phyloP scores from a whole-genome alignment of 306 rosid species.

The Chamaecrista fasciculata region DNA sequence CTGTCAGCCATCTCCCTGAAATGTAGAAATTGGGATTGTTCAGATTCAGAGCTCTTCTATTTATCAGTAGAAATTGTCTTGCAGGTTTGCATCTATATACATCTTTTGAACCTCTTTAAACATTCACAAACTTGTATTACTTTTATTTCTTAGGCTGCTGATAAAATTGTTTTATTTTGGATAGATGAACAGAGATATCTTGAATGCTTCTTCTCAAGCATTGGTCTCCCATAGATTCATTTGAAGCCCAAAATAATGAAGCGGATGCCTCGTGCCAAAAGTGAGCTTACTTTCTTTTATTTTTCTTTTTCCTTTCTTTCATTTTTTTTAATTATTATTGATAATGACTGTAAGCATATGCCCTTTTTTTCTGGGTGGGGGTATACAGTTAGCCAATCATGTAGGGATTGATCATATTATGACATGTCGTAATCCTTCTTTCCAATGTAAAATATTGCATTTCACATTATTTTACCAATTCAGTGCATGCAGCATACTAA shows the following conservation, averaged over 20 bases:
- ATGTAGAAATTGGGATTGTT: conserved; percentile 27
- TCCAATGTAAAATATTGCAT: neutral
- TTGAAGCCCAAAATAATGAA: conserved; percentile 7
- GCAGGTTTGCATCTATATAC: conserved; percentile 40
- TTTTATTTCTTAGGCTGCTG: conserved; percentile 23
- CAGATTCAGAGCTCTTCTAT: conserved; percentile 19
- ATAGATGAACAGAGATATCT: neutral
- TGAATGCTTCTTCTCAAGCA: conserved; percentile 16
- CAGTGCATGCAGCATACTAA: neutral
- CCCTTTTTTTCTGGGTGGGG: neutral
- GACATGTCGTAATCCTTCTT: neutral
- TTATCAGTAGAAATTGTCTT: conserved; percentile 9
- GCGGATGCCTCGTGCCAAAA: neutral
- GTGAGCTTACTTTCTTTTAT: neutral
- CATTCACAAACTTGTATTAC: conserved; percentile 21
- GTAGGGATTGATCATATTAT: neutral
- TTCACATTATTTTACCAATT: neutral
- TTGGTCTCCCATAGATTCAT: neutral
- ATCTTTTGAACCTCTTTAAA: conserved; percentile 7
- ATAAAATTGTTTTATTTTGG: conserved; percentile 7
- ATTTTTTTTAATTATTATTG: no score
- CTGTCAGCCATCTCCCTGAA: conserved; percentile 36
- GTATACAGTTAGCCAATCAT: neutral
- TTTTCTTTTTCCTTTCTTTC: neutral
- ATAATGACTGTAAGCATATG: neutral